These are phyloP conservation scores for Cantharellus anzutake DNA, from an alignment of 768 basidiomycete genomes.

Conservation along the genomic window DNA sequence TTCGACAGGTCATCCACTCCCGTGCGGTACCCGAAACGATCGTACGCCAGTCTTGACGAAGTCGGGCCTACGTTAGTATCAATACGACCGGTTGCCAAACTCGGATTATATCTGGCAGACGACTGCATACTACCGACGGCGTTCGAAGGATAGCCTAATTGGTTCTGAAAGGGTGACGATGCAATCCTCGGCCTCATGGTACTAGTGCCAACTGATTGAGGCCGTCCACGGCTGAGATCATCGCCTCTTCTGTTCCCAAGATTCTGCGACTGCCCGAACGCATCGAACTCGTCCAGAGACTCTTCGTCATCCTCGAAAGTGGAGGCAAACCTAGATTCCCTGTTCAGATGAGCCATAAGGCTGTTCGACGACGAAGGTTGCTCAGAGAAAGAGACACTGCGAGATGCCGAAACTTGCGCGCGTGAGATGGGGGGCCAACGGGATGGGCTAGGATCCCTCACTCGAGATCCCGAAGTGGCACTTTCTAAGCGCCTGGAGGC, in stretches of 20 bases:
- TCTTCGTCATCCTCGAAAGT: slow-evolving; percentile 54
- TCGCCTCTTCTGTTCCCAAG: slow-evolving; percentile 20
- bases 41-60: not conserved
- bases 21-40: not conserved
- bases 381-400: slow-evolving; percentile 21
- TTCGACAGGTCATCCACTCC: slow-evolving; percentile 36
- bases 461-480: not conserved
- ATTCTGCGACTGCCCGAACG: slow-evolving; percentile 7
- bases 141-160: not conserved
- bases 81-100: not conserved
- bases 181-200: not conserved
- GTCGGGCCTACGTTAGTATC: not conserved
- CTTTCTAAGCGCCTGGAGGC: not conserved
- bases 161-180: not conserved
- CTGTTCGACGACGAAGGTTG: slow-evolving; percentile 18
- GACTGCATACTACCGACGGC: not conserved
- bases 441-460: not conserved
- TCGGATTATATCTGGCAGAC: too few relatives aligned
- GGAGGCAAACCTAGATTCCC: slow-evolving; percentile 53
- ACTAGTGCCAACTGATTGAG: slow-evolving; percentile 48
- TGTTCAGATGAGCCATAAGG: slow-evolving; percentile 12
- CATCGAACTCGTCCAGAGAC: slow-evolving; percentile 32
- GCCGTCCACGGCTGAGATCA: slow-evolving; percentile 53
- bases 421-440: not conserved
- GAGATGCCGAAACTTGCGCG: slow-evolving; percentile 2